Evolutionary conservation across 2,329 filamentous ascomycete genomes (phyloP).

Genomic region (Fonsecaea monophora): DNA sequence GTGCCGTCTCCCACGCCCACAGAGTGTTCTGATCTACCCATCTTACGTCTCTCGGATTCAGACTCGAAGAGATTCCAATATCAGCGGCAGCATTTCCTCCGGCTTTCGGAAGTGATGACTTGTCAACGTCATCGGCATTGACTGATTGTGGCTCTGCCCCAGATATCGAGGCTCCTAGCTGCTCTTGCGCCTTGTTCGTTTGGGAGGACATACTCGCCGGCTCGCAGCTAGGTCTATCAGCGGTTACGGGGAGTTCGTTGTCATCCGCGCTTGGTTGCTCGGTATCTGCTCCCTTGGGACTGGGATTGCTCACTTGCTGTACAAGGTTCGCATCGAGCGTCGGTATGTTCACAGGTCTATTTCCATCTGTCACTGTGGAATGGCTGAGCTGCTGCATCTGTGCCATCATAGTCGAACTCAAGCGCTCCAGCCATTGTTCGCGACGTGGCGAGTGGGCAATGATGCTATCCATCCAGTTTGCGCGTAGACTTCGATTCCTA

Average conservation of each 20-base stretch:
- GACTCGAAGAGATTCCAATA: neutral
- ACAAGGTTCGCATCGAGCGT: neutral
- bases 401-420: neutral
- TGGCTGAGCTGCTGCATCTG: neutral
- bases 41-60: neutral
- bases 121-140: neutral
- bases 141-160: neutral
- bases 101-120: neutral
- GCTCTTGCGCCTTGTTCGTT: neutral
- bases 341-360: neutral
- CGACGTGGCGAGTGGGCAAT: neutral
- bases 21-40: neutral
- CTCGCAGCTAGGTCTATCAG: neutral
- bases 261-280: neutral
- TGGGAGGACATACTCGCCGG: neutral
- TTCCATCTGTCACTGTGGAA: neutral
- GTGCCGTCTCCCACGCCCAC: neutral
- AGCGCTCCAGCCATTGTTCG: neutral
- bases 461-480: conserved; percentile 1
- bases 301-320: neutral
- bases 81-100: neutral
- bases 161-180: neutral
- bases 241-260: neutral
- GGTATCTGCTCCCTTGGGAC: neutral
- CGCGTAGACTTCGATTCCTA: neutral